Evolutionary conservation across 2,329 filamentous ascomycete genomes (phyloP).

Genomic region (Talaromyces amestolkiae): DNA sequence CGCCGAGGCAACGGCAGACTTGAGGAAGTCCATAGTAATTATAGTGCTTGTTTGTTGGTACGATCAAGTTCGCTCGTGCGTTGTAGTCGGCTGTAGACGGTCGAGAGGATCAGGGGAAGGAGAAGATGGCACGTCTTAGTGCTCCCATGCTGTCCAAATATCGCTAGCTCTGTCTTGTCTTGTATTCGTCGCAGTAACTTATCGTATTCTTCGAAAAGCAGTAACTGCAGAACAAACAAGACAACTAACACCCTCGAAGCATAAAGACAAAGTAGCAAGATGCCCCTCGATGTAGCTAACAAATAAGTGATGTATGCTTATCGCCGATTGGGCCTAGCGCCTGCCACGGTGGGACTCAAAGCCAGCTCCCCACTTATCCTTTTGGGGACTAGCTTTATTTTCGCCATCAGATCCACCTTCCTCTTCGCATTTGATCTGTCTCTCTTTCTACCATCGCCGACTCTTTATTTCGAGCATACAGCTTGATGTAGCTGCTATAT

Average conservation of each 20-base stretch:
- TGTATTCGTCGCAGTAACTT: neutral
- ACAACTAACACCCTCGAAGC: neutral
- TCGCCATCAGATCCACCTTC: neutral
- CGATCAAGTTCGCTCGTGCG: neutral
- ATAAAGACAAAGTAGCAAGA: neutral
- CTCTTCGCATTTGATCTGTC: neutral
- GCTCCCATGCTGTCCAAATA: constrained; percentile 9
- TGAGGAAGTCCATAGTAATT: constrained; percentile 84
- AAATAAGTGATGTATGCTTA: constrained; percentile 5
- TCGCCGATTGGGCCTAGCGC: constrained; percentile 11
- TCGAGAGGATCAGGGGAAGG: constrained; percentile 6
- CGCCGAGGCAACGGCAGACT: constrained; percentile 93
- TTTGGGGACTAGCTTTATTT: constrained; percentile 16
- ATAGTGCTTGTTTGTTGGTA: neutral
- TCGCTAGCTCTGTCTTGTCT: neutral
- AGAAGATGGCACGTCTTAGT: neutral
- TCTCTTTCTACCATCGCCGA: neutral
- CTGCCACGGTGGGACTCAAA: neutral
- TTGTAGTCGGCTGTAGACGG: neutral
- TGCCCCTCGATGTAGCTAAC: neutral
- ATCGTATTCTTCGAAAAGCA: neutral
- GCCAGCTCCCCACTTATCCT: constrained; percentile 5
- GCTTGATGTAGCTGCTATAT: neutral
- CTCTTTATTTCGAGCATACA: neutral
- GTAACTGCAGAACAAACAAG: neutral